Conservation (phyloP, 805 yeast species). For the Candida caryicola region DNA sequence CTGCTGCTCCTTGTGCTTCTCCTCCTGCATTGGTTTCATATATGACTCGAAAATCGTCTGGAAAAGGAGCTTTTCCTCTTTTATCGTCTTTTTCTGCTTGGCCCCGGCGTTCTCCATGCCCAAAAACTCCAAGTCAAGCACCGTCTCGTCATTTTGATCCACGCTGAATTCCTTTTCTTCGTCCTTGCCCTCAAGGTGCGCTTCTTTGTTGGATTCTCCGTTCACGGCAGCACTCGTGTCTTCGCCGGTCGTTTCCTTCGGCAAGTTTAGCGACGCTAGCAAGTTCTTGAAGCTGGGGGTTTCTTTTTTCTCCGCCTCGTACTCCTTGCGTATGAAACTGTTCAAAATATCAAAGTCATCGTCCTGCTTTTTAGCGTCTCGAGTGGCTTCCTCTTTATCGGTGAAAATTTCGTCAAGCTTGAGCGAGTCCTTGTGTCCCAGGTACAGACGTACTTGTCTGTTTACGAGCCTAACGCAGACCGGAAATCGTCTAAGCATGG, state of each 20-base stretch:
- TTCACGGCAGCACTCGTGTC: background rate
- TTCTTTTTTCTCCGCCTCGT: constrained; percentile 2
- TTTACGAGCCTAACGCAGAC: background rate
- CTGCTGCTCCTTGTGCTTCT: constrained; percentile 6
- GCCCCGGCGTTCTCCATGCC: constrained; percentile 1
- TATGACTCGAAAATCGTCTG: constrained; percentile 25
- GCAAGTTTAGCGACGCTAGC: background rate
- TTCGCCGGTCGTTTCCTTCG: constrained; percentile 4
- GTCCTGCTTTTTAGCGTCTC: constrained; percentile 1
- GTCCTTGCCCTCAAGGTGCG: background rate
- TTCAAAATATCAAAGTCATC: constrained; percentile 11
- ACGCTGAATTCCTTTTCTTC: constrained; percentile 10
- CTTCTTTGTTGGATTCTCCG: background rate
- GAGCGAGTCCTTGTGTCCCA: background rate
- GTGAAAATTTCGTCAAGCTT: background rate
- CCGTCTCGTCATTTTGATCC: constrained; percentile 15
- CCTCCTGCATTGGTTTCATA: constrained; percentile 13
- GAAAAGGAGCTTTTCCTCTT: constrained; percentile 23
- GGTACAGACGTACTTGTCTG: background rate
- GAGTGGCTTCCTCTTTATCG: background rate
- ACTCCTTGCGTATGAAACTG: constrained; percentile 10
- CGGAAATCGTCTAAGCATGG: background rate
- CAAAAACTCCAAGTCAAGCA: constrained; percentile 13
- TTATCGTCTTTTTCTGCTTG: constrained; percentile 8
- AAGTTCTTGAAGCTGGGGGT: constrained; percentile 2